These are phyloP conservation scores for Candida taoyuanica DNA, from an alignment of 805 yeast species.

Conservation along the genomic window DNA sequence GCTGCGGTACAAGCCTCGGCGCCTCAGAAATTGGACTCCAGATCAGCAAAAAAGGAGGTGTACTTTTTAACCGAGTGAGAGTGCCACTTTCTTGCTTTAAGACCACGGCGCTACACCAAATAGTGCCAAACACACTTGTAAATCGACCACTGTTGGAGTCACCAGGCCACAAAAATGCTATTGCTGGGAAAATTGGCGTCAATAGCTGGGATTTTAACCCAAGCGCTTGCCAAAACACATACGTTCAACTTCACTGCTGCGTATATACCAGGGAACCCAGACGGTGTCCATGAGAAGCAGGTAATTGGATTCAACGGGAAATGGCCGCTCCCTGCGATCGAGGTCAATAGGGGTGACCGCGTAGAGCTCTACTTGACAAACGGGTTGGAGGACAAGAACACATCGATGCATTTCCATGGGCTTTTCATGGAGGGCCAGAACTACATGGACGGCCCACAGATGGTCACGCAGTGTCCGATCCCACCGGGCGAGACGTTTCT, in stretches of 20 bases:
- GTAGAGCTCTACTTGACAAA: constrained; percentile 57
- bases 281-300: constrained; percentile 49
- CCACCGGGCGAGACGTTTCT: constrained; percentile 60
- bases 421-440: constrained; percentile 57
- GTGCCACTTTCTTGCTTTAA: not conserved
- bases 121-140: not conserved
- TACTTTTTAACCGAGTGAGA: too few relatives aligned
- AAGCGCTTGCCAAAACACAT: constrained; percentile 38
- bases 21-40: too few relatives aligned
- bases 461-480: constrained; percentile 78
- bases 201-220: constrained; percentile 1
- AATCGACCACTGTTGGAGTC: not conserved
- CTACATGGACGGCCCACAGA: constrained; percentile 76
- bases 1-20: too few relatives aligned
- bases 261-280: constrained; percentile 64
- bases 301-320: constrained; percentile 65
- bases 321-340: constrained; percentile 72
- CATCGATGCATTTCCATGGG: constrained; percentile 80
- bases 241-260: constrained; percentile 51
- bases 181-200: not conserved
- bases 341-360: constrained; percentile 60
- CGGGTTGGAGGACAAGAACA: constrained; percentile 45
- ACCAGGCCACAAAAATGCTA: not conserved
- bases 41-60: too few relatives aligned
- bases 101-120: constrained; percentile 4